Conservation (phyloP, 306 rosid genomes). For the Inga leiocalycina region DNA sequence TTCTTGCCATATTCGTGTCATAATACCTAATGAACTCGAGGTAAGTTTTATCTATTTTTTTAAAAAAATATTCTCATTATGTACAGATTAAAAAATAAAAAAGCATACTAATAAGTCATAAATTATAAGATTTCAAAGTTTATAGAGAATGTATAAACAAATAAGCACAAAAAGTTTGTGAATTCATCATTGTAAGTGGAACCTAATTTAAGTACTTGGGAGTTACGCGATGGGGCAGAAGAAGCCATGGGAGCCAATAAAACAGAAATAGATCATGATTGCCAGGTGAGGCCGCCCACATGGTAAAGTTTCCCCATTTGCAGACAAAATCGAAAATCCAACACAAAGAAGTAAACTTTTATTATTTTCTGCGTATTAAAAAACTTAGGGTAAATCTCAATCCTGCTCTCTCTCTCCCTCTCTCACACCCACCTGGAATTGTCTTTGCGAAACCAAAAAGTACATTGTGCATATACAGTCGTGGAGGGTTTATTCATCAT, state of each 20-base stretch:
- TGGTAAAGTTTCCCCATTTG: conserved; percentile 2
- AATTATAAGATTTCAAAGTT: too few relatives aligned
- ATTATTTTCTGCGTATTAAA: neutral
- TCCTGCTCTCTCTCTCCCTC: neutral
- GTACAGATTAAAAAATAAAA: too few relatives aligned
- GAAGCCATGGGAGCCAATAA: conserved; percentile 29
- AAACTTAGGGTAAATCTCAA: conserved; percentile 5
- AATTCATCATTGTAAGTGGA: neutral
- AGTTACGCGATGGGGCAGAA: neutral
- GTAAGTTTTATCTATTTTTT: too few relatives aligned
- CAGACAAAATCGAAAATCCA: conserved; percentile 23
- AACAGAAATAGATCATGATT: conserved; percentile 34
- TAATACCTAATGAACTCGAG: too few relatives aligned
- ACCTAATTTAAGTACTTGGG: neutral
- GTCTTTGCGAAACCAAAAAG: conserved; percentile 12
- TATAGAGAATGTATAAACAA: neutral
- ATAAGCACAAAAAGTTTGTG: neutral
- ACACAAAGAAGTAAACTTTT: conserved; percentile 23
- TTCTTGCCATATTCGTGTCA: too few relatives aligned
- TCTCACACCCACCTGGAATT: conserved; percentile 13
- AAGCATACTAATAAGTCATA: too few relatives aligned
- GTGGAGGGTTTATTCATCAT: conserved; percentile 8
- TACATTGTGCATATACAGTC: conserved; percentile 3
- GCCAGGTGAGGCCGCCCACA: conserved; percentile 40
- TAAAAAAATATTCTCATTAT: too few relatives aligned